phyloP scores from a whole-genome alignment of 2,329 filamentous ascomycete species.

The Fusarium pseudocircinatum region DNA sequence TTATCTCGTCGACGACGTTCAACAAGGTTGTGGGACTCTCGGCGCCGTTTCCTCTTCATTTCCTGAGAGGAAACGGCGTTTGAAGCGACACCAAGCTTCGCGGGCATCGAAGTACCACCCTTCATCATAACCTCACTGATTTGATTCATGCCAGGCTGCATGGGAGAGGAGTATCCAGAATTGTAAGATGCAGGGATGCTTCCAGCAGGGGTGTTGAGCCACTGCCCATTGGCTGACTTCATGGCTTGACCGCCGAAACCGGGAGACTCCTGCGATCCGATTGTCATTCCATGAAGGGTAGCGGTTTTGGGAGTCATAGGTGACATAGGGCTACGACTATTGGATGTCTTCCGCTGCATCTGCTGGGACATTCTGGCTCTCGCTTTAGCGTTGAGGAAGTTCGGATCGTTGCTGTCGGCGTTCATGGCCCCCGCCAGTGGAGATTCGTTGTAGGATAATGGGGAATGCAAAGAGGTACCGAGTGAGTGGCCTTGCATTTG shows the following conservation, averaged over 20 bases:
- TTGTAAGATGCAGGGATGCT: slow-evolving; percentile 88
- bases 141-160: slow-evolving; percentile 74
- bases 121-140: slow-evolving; percentile 91
- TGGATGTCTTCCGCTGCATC: slow-evolving; percentile 78
- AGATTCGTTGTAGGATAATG: slow-evolving; percentile 53
- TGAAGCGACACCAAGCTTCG: slow-evolving; percentile 74
- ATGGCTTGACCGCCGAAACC: slow-evolving; percentile 83
- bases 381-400: slow-evolving; percentile 70
- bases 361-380: slow-evolving; percentile 68
- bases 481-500: slow-evolving; percentile 70
- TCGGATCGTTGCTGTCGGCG: slow-evolving; percentile 60
- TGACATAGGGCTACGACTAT: slow-evolving; percentile 65
- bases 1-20: slow-evolving; percentile 95
- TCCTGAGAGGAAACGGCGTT: slow-evolving; percentile 80
- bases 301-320: slow-evolving; percentile 91
- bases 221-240: slow-evolving; percentile 87
- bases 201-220: slow-evolving; percentile 82
- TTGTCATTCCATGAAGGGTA: slow-evolving; percentile 75
- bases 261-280: slow-evolving; percentile 72
- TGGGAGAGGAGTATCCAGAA: slow-evolving; percentile 87
- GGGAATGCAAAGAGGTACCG: slow-evolving; percentile 58
- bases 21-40: slow-evolving; percentile 96
- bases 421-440: slow-evolving; percentile 59
- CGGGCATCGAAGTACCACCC: slow-evolving; percentile 87
- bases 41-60: slow-evolving; percentile 88